A percentile compares a stretch with the other conserved stretches of the same genome.
phyloP scores from a whole-genome alignment of 345 rosid species.

The Stellera chamaejasme region DNA sequence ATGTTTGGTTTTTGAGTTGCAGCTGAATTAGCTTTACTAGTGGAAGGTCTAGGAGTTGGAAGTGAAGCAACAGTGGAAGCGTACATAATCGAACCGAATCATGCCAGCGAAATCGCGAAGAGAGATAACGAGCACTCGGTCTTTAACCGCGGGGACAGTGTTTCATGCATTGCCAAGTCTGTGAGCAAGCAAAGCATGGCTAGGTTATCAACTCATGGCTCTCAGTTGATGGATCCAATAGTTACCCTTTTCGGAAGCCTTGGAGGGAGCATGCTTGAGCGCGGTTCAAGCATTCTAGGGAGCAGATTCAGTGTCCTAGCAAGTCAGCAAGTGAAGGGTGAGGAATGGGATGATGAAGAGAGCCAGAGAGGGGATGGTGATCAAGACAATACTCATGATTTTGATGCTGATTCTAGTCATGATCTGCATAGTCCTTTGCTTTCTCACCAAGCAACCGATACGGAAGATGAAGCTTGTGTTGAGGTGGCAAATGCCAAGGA shows the following conservation, averaged over 20 bases:
- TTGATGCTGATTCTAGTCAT: slow-evolving; percentile 29
- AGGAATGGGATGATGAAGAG: slow-evolving; percentile 87
- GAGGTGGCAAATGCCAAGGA: slow-evolving; percentile 34
- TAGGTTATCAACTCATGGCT: slow-evolving; percentile 41
- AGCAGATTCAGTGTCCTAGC: slow-evolving; percentile 51
- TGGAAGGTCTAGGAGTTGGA: slow-evolving; percentile 86
- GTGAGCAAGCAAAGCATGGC: slow-evolving; percentile 69
- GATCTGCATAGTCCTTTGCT: slow-evolving; percentile 67
- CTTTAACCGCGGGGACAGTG: slow-evolving; percentile 68
- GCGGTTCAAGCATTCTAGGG: slow-evolving; percentile 66
- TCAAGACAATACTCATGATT: slow-evolving; percentile 35
- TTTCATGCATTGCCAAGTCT: slow-evolving; percentile 83
- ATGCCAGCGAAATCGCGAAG: slow-evolving; percentile 13
- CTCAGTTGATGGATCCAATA: slow-evolving; percentile 62
- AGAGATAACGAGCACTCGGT: slow-evolving; percentile 43
- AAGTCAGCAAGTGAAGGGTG: slow-evolving; percentile 34
- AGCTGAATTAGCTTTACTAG: slow-evolving; percentile 93
- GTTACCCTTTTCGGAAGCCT: slow-evolving; percentile 83
- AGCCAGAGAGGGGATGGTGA: slow-evolving; percentile 37
- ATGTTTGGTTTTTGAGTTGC: slow-evolving; percentile 13
- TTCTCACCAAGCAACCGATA: slow-evolving; percentile 54
- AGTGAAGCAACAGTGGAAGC: slow-evolving; percentile 77
- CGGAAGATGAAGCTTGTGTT: slow-evolving; percentile 29
- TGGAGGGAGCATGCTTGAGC: slow-evolving; percentile 54
- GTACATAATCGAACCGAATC: slow-evolving; percentile 62